Conservation (phyloP, 1,284 basidiomycete genomes). For the Heterobasidion occidentale region DNA sequence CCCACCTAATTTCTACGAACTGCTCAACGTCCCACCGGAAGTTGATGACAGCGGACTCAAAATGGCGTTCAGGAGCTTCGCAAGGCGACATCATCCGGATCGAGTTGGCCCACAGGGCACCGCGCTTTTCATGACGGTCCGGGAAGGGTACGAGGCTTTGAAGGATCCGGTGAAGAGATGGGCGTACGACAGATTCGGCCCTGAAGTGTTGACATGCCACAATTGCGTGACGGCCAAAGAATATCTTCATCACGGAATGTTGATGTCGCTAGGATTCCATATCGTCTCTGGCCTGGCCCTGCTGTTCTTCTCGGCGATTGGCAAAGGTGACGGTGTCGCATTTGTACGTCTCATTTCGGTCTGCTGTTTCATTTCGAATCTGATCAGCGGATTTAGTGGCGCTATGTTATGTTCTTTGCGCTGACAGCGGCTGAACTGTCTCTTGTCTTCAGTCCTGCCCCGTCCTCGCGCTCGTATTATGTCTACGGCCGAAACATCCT, state of each 20-base stretch:
- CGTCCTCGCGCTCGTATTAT: constrained; percentile 21
- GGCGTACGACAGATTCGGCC: constrained; percentile 86
- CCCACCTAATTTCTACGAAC: constrained; percentile 67
- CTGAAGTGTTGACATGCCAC: constrained; percentile 62
- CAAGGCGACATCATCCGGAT: constrained; percentile 74
- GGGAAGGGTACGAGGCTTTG: constrained; percentile 75
- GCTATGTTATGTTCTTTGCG: constrained; percentile 57
- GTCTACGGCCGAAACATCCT: constrained; percentile 27
- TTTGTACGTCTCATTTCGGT: constrained; percentile 45
- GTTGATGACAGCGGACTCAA: constrained; percentile 65
- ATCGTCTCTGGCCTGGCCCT: constrained; percentile 55
- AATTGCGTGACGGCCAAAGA: constrained; percentile 61
- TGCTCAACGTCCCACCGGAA: constrained; percentile 53
- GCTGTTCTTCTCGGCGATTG: constrained; percentile 56
- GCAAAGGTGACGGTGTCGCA: constrained; percentile 49
- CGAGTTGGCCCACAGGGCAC: constrained; percentile 59
- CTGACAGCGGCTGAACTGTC: constrained; percentile 55
- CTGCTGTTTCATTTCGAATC: constrained; percentile 3
- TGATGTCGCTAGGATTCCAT: constrained; percentile 66
- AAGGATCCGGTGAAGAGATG: constrained; percentile 75
- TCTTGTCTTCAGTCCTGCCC: constrained; percentile 52
- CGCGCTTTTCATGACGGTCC: constrained; percentile 61
- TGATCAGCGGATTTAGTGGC: constrained; percentile 47
- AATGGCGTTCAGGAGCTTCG: constrained; percentile 67
- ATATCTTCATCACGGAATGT: constrained; percentile 63